These are phyloP conservation scores for Irpex sp. DNA, from an alignment of 1,284 basidiomycete genomes.

Conservation along the genomic window DNA sequence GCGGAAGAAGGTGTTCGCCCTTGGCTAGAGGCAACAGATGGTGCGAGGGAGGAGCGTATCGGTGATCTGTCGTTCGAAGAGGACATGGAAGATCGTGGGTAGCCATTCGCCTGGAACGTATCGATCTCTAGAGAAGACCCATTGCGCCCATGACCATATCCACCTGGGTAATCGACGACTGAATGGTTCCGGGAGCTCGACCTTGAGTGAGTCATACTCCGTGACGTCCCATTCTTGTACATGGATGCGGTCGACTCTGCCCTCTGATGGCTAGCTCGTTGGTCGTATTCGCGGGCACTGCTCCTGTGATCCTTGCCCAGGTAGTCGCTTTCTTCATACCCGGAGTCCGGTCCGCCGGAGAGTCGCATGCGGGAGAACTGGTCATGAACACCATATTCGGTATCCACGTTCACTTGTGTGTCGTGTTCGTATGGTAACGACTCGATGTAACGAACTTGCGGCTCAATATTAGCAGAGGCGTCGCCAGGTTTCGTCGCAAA, in stretches of 20 bases:
- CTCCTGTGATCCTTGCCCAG: conserved; percentile 15
- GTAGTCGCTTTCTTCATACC: conserved; percentile 23
- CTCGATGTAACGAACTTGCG: conserved; percentile 54
- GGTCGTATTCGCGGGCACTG: conserved; percentile 2
- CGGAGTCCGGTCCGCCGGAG: conserved; percentile 10
- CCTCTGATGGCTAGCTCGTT: conserved; percentile 5
- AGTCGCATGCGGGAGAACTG: conserved; percentile 11
- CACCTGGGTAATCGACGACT: conserved; percentile 25
- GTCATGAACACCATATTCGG: conserved; percentile 8
- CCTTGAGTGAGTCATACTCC: conserved; percentile 13
- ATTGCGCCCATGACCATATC: conserved; percentile 15
- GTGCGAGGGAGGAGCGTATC: conserved; percentile 47
- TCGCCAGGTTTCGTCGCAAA: conserved; percentile 88
- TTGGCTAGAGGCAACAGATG: conserved; percentile 35
- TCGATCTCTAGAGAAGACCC: conserved; percentile 25
- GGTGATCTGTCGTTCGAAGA: conserved; percentile 37
- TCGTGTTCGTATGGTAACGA: conserved; percentile 39
- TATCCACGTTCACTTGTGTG: conserved; percentile 24
- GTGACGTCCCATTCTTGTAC: conserved; percentile 6
- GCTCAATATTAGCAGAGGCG: conserved; percentile 63
- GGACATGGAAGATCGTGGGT: conserved; percentile 27
- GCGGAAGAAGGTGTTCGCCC: conserved; percentile 55
- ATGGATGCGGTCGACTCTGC: conserved; percentile 10
- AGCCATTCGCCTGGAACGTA: conserved; percentile 21
- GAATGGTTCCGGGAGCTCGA: conserved; percentile 50